Percentiles rank a stretch among this genome's conserved stretches.
Conservation (phyloP, 768 basidiomycete species). For the Mycena indigotica region DNA sequence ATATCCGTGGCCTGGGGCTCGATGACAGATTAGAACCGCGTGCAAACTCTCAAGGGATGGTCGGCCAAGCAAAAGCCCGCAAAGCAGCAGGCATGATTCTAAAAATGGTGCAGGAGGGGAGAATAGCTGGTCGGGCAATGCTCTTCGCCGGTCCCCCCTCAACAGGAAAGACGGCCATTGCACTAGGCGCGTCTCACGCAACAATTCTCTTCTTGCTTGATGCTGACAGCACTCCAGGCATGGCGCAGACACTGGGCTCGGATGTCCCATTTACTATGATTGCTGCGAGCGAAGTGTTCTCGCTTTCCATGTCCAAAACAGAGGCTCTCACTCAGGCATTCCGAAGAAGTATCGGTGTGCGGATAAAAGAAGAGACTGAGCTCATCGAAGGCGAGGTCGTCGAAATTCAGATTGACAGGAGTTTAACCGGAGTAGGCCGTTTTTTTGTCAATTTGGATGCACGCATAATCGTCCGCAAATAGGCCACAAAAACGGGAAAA, state of each 20-base stretch:
- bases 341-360: constrained; percentile 92
- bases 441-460: not conserved
- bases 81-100: constrained; percentile 98
- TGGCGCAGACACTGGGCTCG: constrained; percentile 92
- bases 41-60: constrained; percentile 90
- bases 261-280: constrained; percentile 99
- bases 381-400: constrained; percentile 98
- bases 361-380: constrained; percentile 97
- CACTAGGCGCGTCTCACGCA: constrained; percentile 66
- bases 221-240: constrained; percentile 51
- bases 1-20: constrained; percentile 93
- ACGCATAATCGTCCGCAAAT: constrained; percentile 1
- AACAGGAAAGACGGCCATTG: constrained; percentile 97
- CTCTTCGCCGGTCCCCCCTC: constrained; percentile 97
- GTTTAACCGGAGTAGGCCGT: constrained; percentile 83
- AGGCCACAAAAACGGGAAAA: constrained; percentile 98
- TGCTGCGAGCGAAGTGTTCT: constrained; percentile 97
- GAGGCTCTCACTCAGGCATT: constrained; percentile 97
- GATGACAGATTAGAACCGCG: constrained; percentile 92
- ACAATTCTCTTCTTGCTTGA: not conserved
- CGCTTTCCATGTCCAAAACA: constrained; percentile 97
- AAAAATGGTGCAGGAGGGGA: constrained; percentile 96
- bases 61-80: constrained; percentile 93
- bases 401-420: constrained; percentile 97
- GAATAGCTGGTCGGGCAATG: constrained; percentile 94